Conservation (phyloP, 1,284 basidiomycete species). For the Pseudozyma sp. region DNA sequence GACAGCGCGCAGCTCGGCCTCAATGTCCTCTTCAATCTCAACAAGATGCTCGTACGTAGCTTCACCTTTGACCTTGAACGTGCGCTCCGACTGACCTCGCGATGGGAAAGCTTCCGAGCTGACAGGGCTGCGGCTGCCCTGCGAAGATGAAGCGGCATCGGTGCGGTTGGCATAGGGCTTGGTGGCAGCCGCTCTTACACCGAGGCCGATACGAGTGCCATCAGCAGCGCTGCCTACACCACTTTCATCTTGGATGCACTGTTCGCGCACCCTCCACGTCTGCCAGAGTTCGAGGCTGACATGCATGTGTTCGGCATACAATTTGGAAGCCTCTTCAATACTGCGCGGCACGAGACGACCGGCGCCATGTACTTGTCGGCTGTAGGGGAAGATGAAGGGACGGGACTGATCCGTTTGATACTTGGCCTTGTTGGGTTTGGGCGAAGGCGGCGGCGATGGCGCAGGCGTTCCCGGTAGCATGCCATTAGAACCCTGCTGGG, state of each 20-base stretch:
- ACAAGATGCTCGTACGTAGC: constrained; percentile 60
- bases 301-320: constrained; percentile 92
- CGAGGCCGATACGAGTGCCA: constrained; percentile 53
- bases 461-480: constrained; percentile 74
- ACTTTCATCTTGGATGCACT: constrained; percentile 92
- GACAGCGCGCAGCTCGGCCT: constrained; percentile 50
- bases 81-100: constrained; percentile 26
- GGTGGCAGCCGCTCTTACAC: constrained; percentile 30
- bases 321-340: constrained; percentile 91
- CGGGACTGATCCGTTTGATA: constrained; percentile 96
- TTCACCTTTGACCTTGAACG: constrained; percentile 56
- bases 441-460: constrained; percentile 85
- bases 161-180: constrained; percentile 35
- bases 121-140: constrained; percentile 58
- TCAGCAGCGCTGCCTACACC: constrained; percentile 79
- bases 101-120: constrained; percentile 47
- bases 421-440: constrained; percentile 95
- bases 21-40: constrained; percentile 57
- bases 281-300: constrained; percentile 89
- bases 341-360: constrained; percentile 83
- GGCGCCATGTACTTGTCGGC: constrained; percentile 66
- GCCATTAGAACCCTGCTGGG: constrained; percentile 66
- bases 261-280: constrained; percentile 93
- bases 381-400: constrained; percentile 96
- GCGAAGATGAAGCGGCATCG: constrained; percentile 48